A percentile compares a stretch with the other conserved stretches of the same genome.
phyloP scores from a whole-genome alignment of 371 early-diverging fungal genomes.

The Mucor ambiguus region DNA sequence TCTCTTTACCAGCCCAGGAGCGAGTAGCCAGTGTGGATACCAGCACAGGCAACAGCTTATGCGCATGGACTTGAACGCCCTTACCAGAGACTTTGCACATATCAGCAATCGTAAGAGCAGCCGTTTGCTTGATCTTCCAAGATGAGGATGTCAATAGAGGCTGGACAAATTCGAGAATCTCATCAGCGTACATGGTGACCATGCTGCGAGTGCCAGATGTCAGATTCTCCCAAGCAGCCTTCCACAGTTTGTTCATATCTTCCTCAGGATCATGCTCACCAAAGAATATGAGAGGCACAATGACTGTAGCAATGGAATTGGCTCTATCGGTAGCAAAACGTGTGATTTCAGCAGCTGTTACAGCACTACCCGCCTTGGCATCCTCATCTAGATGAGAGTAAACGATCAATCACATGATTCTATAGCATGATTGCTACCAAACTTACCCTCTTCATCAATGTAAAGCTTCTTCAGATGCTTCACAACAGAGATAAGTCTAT shows the following conservation, averaged over 20 bases:
- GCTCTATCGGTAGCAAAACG: constrained; percentile 74
- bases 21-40: constrained; percentile 71
- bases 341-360: constrained; percentile 77
- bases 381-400: constrained; percentile 66
- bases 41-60: constrained; percentile 63
- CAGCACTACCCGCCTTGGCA: constrained; percentile 68
- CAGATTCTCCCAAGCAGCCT: constrained; percentile 83
- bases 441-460: constrained; percentile 65
- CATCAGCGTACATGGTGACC: constrained; percentile 59
- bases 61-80: constrained; percentile 43
- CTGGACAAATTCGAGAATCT: constrained; percentile 62
- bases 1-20: constrained; percentile 90
- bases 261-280: constrained; percentile 76
- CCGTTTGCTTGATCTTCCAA: constrained; percentile 82
- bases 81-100: constrained; percentile 53
- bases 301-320: constrained; percentile 56
- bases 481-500: constrained; percentile 65
- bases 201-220: constrained; percentile 72
- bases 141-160: constrained; percentile 65
- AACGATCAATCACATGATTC: not conserved
- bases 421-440: not conserved
- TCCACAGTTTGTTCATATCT: constrained; percentile 66
- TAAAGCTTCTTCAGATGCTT: constrained; percentile 73
- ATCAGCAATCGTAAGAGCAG: constrained; percentile 71
- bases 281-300: constrained; percentile 77